Evolutionary conservation across 805 yeast species (phyloP), one percentile per base, ranked within the genome.

Genomic region (Saccharomycodes ludwigii): DNA sequence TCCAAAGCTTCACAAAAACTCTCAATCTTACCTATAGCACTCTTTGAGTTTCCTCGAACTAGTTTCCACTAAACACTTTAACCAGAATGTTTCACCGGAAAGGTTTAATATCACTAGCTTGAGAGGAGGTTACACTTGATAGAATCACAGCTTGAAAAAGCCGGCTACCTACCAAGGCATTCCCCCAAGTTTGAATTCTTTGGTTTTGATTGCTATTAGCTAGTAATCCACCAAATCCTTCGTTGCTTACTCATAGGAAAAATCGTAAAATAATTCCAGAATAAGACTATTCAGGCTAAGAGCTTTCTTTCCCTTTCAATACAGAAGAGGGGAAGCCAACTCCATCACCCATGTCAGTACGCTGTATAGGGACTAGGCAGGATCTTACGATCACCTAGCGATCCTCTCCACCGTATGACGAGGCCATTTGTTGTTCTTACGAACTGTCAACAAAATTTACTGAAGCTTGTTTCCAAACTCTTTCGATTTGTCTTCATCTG

Each of bases 201-300:
- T 43, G 42, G 39, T 41, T 39, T 42, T 38, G 44, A 40, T 45
- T 45, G 47, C 50, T 37, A 45, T 42, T 38, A 40, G 50, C 50
- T 45, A 45, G 50, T 43, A 47, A 44, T 48, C 55, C 55, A 49
- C 52, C 46, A 48, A 49, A 49, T 47, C 54, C 55, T 46, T 40
- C 55, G 42, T 47, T 44, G 55, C 55, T 41, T 45, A 47, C 46
- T 48, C 43, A 44, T 41, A 47, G 49, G 27, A 14, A 24, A 24
- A 45, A 43, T 47, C 49, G 44, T 47, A 44, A 43, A 49, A 48
- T 46, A 48, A n/a, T n/a, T 40, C 50, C 44, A 42, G 35, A 46
- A 46, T 48, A 39, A 47, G 54, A 44, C 54, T 47, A 52, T 49
- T 49, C 54, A 47, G 52, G 54, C 40, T 44, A 36, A 34, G 35